Evolutionary conservation across 805 yeast species (phyloP).

Genomic region (Novakomyces olei): DNA sequence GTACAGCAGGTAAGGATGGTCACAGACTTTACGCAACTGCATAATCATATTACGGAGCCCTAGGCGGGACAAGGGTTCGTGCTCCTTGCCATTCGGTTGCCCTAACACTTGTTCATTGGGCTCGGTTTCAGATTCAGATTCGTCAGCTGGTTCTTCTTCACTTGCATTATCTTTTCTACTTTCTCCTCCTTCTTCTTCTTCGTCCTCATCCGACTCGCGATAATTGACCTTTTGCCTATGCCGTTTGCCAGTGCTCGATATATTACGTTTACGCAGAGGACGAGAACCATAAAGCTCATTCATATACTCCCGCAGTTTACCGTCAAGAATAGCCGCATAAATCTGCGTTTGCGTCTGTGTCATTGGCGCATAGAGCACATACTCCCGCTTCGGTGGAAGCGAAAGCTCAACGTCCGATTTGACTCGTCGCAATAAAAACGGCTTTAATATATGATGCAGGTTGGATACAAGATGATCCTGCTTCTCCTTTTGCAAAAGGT

Average conservation of each 20-base stretch:
- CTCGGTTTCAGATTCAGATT: not conserved
- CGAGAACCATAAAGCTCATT: not conserved
- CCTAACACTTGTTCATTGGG: no score
- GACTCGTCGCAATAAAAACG: slow-evolving; percentile 64
- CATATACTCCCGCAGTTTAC: slow-evolving; percentile 15
- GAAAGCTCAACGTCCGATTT: slow-evolving; percentile 35
- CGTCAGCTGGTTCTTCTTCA: not conserved
- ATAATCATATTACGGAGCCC: slow-evolving; percentile 45
- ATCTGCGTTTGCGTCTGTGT: slow-evolving; percentile 41
- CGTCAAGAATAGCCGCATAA: slow-evolving; percentile 27
- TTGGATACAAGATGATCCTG: slow-evolving; percentile 45
- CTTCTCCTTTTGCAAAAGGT: slow-evolving; percentile 24
- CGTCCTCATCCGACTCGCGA: slow-evolving; percentile 1
- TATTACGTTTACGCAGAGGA: not conserved
- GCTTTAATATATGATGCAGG: slow-evolving; percentile 70
- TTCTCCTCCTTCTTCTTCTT: not conserved
- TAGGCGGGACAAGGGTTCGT: not conserved
- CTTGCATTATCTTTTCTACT: no score
- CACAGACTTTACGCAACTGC: slow-evolving; percentile 69
- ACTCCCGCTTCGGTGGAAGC: slow-evolving; percentile 79
- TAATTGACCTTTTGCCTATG: not conserved
- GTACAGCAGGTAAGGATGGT: slow-evolving; percentile 66
- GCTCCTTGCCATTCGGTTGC: no score
- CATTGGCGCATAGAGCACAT: slow-evolving; percentile 50
- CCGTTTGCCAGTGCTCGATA: no score